phyloP scores from a whole-genome alignment of 495 filamentous ascomycete genomes.

The Aspergillus funiculosus region DNA sequence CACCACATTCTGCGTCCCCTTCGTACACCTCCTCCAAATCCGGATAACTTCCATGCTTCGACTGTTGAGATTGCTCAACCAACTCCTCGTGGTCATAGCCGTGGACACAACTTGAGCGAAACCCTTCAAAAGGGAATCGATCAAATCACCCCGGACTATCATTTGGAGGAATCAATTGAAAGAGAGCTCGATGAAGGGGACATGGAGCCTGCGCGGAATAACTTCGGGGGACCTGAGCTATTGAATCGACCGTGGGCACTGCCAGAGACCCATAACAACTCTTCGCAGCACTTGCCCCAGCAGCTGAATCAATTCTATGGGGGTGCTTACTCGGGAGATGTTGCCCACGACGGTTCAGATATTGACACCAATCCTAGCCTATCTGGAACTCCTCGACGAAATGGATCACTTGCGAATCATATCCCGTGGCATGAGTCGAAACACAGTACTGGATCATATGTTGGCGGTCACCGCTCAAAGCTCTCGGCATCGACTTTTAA shows the following conservation, averaged over 20 bases:
- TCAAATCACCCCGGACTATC: constrained; percentile 67
- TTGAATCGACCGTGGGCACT: constrained; percentile 38
- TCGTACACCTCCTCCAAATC: constrained; percentile 31
- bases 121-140: constrained; percentile 81
- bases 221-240: constrained; percentile 30
- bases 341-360: constrained; percentile 56
- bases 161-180: constrained; percentile 67
- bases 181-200: constrained; percentile 65
- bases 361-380: constrained; percentile 74
- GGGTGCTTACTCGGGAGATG: constrained; percentile 30
- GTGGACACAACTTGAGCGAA: constrained; percentile 58
- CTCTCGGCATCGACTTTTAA: constrained; percentile 74
- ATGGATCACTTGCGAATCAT: constrained; percentile 29
- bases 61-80: constrained; percentile 57
- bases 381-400: constrained; percentile 53
- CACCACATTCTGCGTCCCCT: constrained; percentile 27
- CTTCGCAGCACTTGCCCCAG: constrained; percentile 29
- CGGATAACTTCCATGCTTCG: constrained; percentile 43
- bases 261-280: constrained; percentile 22
- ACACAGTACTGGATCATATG: constrained; percentile 35
- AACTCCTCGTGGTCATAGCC: constrained; percentile 55
- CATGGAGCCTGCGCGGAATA: constrained; percentile 27
- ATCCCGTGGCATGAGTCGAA: constrained; percentile 38
- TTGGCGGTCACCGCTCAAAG: constrained; percentile 51
- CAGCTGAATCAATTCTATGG: constrained; percentile 35